Percentiles rank a stretch among this genome's conserved stretches.
phyloP scores from a whole-genome alignment of 106 monocot species.

The Dioscorea dumetorum region DNA sequence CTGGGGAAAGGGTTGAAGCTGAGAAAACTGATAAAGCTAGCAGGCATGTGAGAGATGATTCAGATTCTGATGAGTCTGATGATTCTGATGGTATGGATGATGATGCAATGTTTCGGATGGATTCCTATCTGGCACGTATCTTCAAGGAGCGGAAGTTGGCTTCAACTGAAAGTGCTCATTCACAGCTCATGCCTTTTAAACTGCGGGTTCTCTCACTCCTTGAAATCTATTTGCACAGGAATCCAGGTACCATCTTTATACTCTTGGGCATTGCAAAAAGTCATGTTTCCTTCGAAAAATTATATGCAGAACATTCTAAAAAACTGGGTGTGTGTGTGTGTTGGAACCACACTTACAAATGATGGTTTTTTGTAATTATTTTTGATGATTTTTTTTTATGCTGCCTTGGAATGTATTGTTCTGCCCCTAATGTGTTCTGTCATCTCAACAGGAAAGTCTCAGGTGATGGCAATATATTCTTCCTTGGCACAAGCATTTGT shows the following conservation, averaged over 20 bases:
- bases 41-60: constrained; percentile 8
- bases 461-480: constrained; percentile 60
- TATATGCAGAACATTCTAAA: too few species aligned
- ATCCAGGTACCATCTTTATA: constrained; percentile 48
- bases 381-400: too few species aligned
- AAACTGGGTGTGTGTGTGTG: too few species aligned
- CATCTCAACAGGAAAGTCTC: constrained; percentile 53
- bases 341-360: too few species aligned
- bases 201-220: constrained; percentile 82
- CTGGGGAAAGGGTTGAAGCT: not conserved
- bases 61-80: constrained; percentile 28
- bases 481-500: constrained; percentile 59
- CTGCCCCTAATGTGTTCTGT: too few species aligned
- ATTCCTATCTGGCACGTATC: constrained; percentile 58
- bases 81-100: constrained; percentile 82
- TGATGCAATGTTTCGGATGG: constrained; percentile 90
- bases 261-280: too few species aligned
- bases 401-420: too few species aligned
- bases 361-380: too few species aligned
- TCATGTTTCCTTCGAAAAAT: too few species aligned
- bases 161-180: constrained; percentile 50
- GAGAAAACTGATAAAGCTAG: not conserved
- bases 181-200: constrained; percentile 76
- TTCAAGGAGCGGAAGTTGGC: constrained; percentile 61
- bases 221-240: constrained; percentile 77